These are phyloP conservation scores for Mycena amicta DNA, from an alignment of 768 basidiomycete species.

Conservation along the genomic window DNA sequence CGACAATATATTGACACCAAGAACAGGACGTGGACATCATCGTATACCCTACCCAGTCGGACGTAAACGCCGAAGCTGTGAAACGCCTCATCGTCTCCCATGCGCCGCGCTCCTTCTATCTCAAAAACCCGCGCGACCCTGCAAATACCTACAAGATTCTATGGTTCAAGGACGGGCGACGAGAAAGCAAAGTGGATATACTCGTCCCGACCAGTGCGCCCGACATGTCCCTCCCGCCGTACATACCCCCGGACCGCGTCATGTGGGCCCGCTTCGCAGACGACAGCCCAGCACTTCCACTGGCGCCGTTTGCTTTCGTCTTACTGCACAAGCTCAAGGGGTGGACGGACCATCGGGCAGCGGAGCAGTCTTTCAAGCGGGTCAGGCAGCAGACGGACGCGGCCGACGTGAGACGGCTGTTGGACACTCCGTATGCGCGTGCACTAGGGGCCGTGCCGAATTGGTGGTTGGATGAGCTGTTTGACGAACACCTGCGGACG, in stretches of 20 bases:
- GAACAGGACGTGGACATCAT: constrained; percentile 39
- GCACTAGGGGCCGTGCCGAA: constrained; percentile 11
- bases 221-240: constrained; percentile 39
- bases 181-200: constrained; percentile 46
- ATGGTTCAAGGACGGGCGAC: constrained; percentile 36
- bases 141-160: constrained; percentile 41
- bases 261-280: constrained; percentile 27
- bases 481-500: constrained; percentile 32
- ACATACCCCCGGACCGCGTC: constrained; percentile 25
- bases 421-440: constrained; percentile 23
- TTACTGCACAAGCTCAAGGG: constrained; percentile 45
- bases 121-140: constrained; percentile 39
- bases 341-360: constrained; percentile 41
- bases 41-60: constrained; percentile 27
- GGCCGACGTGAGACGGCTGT: constrained; percentile 32
- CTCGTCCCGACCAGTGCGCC: constrained; percentile 33
- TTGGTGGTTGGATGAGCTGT: constrained; percentile 31
- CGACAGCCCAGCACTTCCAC: constrained; percentile 26
- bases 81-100: constrained; percentile 36
- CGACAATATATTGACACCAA: too few relatives aligned
- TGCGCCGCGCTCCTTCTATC: constrained; percentile 38
- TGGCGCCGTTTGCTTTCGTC: constrained; percentile 38
- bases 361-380: constrained; percentile 32
- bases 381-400: constrained; percentile 35
- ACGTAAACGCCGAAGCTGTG: constrained; percentile 30